Evolutionary conservation across 2,329 filamentous ascomycete species (phyloP).

Genomic region (Lachnellula suecica): DNA sequence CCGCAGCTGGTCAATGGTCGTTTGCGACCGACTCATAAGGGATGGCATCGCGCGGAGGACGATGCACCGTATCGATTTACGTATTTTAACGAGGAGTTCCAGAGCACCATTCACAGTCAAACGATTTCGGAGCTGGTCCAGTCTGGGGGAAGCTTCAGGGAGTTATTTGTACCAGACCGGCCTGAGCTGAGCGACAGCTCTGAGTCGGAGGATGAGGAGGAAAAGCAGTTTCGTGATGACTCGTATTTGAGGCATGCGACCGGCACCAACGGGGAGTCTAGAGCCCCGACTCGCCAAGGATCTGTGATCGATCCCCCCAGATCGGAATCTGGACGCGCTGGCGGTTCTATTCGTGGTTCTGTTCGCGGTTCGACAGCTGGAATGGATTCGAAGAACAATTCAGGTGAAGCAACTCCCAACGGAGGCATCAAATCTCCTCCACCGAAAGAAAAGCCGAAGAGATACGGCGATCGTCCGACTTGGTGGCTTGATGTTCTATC

Average conservation of each 20-base stretch:
- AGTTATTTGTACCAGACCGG: slow-evolving; percentile 89
- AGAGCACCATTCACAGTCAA: slow-evolving; percentile 93
- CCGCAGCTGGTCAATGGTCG: slow-evolving; percentile 90
- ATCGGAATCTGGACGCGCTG: slow-evolving; percentile 19
- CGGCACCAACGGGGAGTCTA: slow-evolving; percentile 42
- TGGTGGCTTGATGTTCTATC: slow-evolving; percentile 96
- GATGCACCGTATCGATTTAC: slow-evolving; percentile 94
- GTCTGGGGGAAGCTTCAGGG: slow-evolving; percentile 77
- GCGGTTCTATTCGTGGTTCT: slow-evolving; percentile 1
- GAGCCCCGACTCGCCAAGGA: slow-evolving; percentile 42
- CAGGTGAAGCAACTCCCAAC: slow-evolving; percentile 26
- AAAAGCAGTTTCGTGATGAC: slow-evolving; percentile 38
- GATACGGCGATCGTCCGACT: slow-evolving; percentile 80
- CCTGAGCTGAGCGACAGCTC: slow-evolving; percentile 71
- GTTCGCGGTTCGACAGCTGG: slow-evolving; percentile 15
- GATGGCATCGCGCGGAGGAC: slow-evolving; percentile 86
- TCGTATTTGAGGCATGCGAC: slow-evolving; percentile 29
- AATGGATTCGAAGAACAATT: slow-evolving; percentile 18
- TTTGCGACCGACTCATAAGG: slow-evolving; percentile 73
- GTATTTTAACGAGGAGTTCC: slow-evolving; percentile 97
- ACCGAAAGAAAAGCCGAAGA: slow-evolving; percentile 43
- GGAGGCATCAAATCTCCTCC: slow-evolving; percentile 15
- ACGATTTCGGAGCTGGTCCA: slow-evolving; percentile 92
- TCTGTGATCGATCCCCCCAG: slow-evolving; percentile 25
- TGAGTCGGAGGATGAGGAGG: slow-evolving; percentile 63